These are phyloP conservation scores for Plasmopara muralis DNA, from an alignment of 352 stramenopile species.

Conservation along the genomic window DNA sequence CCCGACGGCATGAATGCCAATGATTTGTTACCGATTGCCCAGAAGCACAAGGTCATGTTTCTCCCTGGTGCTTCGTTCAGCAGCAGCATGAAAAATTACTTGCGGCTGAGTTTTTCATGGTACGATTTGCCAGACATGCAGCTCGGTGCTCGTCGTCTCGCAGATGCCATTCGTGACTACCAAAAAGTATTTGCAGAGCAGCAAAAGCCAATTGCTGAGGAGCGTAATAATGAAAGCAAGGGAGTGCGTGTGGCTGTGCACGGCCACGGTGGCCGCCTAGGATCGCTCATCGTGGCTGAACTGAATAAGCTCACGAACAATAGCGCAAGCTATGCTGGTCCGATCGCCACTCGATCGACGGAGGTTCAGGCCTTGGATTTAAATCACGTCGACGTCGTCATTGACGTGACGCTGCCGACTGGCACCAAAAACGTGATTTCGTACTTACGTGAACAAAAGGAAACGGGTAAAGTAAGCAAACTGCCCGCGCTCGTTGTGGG, in stretches of 20 bases:
- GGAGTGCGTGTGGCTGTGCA: constrained; percentile 62
- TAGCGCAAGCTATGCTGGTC: constrained; percentile 42
- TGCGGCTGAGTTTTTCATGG: constrained; percentile 84
- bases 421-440: constrained; percentile 59
- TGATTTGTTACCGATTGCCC: constrained; percentile 64
- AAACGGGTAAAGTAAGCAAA: constrained; percentile 61
- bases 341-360: constrained; percentile 51
- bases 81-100: constrained; percentile 83
- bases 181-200: constrained; percentile 30
- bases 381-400: constrained; percentile 56
- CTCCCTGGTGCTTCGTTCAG: constrained; percentile 78
- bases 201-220: constrained; percentile 15
- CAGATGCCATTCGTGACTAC: constrained; percentile 65
- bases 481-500: constrained; percentile 67
- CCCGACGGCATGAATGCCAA: constrained; percentile 67
- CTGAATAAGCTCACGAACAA: constrained; percentile 42
- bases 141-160: constrained; percentile 64
- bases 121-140: constrained; percentile 78
- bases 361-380: constrained; percentile 27
- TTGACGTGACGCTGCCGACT: constrained; percentile 72
- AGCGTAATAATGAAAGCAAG: constrained; percentile 15
- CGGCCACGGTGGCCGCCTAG: constrained; percentile 58
- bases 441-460: constrained; percentile 49
- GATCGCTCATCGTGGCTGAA: constrained; percentile 63
- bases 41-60: constrained; percentile 87